Conservation (phyloP, 2,329 filamentous ascomycete species). For the Pseudofabraea citricarpa region DNA sequence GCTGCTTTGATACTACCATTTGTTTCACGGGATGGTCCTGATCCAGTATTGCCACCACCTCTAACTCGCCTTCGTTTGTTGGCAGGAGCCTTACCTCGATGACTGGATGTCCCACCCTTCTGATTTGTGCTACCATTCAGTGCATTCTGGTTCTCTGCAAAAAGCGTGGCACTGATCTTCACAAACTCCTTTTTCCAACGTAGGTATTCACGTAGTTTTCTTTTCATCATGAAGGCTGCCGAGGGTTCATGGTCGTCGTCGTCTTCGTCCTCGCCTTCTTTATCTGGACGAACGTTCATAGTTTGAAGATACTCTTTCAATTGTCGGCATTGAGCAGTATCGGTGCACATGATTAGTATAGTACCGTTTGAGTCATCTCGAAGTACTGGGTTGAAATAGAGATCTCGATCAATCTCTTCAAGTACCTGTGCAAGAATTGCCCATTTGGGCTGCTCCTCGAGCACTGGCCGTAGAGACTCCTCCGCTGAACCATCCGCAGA, state of each 20-base stretch:
- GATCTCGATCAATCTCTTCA: conserved; percentile 86
- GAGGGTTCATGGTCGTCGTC: conserved; percentile 56
- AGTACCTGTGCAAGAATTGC: conserved; percentile 80
- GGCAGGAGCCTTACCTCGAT: conserved; percentile 59
- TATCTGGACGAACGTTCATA: conserved; percentile 67
- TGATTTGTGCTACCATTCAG: conserved; percentile 63
- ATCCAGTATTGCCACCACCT: conserved; percentile 64
- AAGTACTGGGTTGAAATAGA: conserved; percentile 74
- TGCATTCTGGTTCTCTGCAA: conserved; percentile 74
- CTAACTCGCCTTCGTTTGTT: conserved; percentile 85
- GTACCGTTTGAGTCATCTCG: conserved; percentile 85
- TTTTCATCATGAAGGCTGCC: conserved; percentile 83
- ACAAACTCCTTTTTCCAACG: conserved; percentile 88
- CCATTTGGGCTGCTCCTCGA: conserved; percentile 97
- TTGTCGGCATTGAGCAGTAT: conserved; percentile 80
- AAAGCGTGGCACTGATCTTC: conserved; percentile 74
- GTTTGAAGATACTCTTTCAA: conserved; percentile 86
- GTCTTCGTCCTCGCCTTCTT: conserved; percentile 35
- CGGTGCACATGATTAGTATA: conserved; percentile 92
- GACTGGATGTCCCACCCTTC: conserved; percentile 33
- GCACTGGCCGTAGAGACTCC: conserved; percentile 62
- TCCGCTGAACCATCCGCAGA: conserved; percentile 30
- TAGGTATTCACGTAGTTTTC: conserved; percentile 80
- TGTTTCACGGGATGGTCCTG: conserved; percentile 57
- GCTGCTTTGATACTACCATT: conserved; percentile 72